Evolutionary conservation across 192 early-diverging fungal species (phyloP).

Genomic region (Podila verticillata): DNA sequence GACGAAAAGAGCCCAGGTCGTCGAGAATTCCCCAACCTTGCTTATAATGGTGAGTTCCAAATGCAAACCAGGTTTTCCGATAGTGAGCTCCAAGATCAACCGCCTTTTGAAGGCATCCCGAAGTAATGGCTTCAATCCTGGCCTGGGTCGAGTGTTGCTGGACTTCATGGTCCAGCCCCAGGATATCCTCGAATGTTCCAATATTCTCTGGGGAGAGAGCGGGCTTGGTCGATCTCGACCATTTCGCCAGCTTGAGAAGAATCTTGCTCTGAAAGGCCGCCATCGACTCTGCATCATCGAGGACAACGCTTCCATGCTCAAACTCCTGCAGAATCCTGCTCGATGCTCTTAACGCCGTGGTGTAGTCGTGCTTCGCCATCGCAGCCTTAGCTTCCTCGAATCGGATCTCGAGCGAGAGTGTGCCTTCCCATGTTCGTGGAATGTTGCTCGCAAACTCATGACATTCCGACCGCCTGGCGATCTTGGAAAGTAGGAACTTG

Average conservation of each 20-base stretch:
- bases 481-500: slow-evolving; percentile 44
- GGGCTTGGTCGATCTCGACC: slow-evolving; percentile 46
- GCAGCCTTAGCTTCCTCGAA: slow-evolving; percentile 43
- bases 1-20: slow-evolving; percentile 49
- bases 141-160: slow-evolving; percentile 7
- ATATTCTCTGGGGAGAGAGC: slow-evolving; percentile 18
- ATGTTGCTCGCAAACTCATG: slow-evolving; percentile 44
- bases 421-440: slow-evolving; percentile 41
- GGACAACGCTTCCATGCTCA: neutral
- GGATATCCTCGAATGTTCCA: slow-evolving; percentile 27
- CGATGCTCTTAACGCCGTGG: slow-evolving; percentile 7
- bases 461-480: slow-evolving; percentile 35
- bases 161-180: slow-evolving; percentile 10
- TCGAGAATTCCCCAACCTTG: slow-evolving; percentile 67
- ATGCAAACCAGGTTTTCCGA: slow-evolving; percentile 71
- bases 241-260: slow-evolving; percentile 54
- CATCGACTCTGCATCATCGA: neutral
- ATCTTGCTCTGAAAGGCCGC: slow-evolving; percentile 37
- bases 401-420: slow-evolving; percentile 39
- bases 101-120: slow-evolving; percentile 52
- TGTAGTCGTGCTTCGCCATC: slow-evolving; percentile 40
- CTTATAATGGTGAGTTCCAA: slow-evolving; percentile 65
- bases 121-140: slow-evolving; percentile 29
- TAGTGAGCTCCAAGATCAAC: slow-evolving; percentile 45
- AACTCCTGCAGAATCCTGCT: slow-evolving; percentile 11